phyloP scores from a whole-genome alignment of 257 asterid species.

The Mentha longifolia region DNA sequence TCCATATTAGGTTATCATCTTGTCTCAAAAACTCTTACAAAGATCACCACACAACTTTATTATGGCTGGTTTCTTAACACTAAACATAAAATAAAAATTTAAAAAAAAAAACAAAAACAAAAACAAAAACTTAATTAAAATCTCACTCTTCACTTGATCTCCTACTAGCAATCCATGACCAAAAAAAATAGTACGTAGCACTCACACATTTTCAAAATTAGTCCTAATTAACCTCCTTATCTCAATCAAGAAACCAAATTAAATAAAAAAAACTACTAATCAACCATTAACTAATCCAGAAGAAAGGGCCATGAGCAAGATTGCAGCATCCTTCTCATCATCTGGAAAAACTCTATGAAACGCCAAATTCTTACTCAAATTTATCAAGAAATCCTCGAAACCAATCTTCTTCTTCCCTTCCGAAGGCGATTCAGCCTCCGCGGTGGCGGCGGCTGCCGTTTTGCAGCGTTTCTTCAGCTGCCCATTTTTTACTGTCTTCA shows the following conservation, averaged over 20 bases:
- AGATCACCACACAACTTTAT: slow-evolving; percentile 44
- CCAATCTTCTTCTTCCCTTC: slow-evolving; percentile 39
- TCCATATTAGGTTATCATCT: slow-evolving; percentile 39
- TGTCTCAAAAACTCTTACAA: slow-evolving; percentile 33
- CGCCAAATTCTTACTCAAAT: slow-evolving; percentile 67
- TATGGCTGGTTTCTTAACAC: slow-evolving; percentile 28
- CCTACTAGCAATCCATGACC: slow-evolving; percentile 22
- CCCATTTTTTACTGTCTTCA: slow-evolving; percentile 43
- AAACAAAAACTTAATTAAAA: slow-evolving; percentile 3
- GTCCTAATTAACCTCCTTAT: slow-evolving; percentile 1
- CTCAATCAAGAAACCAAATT: slow-evolving; percentile 12
- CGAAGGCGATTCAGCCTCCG: slow-evolving; percentile 26
- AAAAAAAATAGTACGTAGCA: background rate
- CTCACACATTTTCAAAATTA: slow-evolving; percentile 20
- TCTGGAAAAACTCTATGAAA: slow-evolving; percentile 80
- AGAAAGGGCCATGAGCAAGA: slow-evolving; percentile 90
- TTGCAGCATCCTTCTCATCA: slow-evolving; percentile 96
- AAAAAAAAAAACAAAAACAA: too few species aligned
- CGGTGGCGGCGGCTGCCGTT: background rate
- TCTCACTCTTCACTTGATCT: slow-evolving; percentile 46
- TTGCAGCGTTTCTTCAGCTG: slow-evolving; percentile 67
- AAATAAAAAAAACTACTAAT: background rate
- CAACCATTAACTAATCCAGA: slow-evolving; percentile 82
- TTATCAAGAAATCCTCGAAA: slow-evolving; percentile 82
- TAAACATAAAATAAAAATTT: background rate